Base-by-base conservation (phyloP, 352 stramenopile species). In the Phytophthora macrochlamydospora region DNA sequence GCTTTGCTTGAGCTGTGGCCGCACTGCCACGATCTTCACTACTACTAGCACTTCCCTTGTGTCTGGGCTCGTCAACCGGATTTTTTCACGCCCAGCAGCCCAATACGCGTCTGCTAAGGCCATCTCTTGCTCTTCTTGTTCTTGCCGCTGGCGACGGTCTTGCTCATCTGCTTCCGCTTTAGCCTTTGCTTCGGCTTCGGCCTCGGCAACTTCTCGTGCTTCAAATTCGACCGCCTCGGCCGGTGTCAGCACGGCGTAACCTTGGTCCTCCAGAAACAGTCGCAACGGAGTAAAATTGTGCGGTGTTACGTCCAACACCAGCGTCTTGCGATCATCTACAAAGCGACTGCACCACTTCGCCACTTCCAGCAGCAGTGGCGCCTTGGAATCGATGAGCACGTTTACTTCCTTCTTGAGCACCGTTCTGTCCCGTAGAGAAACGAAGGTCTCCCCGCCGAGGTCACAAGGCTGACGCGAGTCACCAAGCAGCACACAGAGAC, bases 381-480 rank as follows among this genome's bases (percentile, higher is more conserved):
- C 81, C 67, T 89, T 87, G 37, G 77, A 76, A 46, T 90, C 81
- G n/a, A 90, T 89, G 13, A 90, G 65, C 45, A 91, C 79, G 53
- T 91, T 80, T 12, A 85, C 78, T 58, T 91, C 81, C 37, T 87
- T 79, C 52, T 89, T 87, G 11, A 86, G 64, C 31, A 64, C 67
- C 33, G 78, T 76, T 45, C 81, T 75, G 29, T 87, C 74, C 18
- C 72, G 68, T 13, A 91, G 55, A 28, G 75, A 81, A 33, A 91
- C 79, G 37, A 80, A 77, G 4, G 71, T 65, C 3, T 77, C 80
- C 2, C 81, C 81, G 31, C 78, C 78, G 13, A 77, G 79, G 53
- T 89, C 76, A 38, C 76, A 87, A 7, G 69, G 72, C 59, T 89
- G 77, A 8, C 71, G 60, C 7, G 79, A 85, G 60, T 90, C 81